A percentile compares a stretch with the other conserved stretches of the same genome.
These are phyloP conservation scores for Phytophthora cajani DNA, from an alignment of 352 stramenopile species.

Conservation along the genomic window DNA sequence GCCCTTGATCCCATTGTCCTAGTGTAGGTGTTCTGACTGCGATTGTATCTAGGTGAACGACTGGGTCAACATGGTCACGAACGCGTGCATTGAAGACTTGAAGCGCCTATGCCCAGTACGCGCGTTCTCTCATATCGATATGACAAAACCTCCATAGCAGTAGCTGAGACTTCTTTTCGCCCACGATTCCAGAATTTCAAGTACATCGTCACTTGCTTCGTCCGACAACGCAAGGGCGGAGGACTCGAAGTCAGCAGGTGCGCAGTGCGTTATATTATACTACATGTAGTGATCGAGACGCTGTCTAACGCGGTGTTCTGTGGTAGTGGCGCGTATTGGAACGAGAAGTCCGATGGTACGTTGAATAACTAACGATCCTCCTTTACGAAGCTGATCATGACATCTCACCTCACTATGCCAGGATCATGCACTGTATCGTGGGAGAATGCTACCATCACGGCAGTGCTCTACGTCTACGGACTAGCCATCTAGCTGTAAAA, in stretches of 20 bases:
- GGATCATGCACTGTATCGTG: conserved; percentile 75
- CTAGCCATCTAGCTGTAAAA: conserved; percentile 44
- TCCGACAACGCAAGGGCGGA: conserved; percentile 70
- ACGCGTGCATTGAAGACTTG: conserved; percentile 72
- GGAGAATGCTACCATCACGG: conserved; percentile 78
- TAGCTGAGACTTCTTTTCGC: conserved; percentile 1
- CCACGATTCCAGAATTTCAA: conserved; percentile 74
- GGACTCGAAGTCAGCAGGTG: conserved; percentile 70
- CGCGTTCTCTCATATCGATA: neutral
- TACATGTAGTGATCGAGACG: neutral
- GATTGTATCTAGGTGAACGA: conserved; percentile 51
- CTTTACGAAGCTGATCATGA: neutral
- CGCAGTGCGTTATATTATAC: neutral
- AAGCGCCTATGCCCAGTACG: conserved; percentile 64
- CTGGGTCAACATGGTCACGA: conserved; percentile 77
- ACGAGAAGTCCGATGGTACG: conserved; percentile 76
- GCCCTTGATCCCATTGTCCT: neutral
- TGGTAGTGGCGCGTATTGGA: conserved; percentile 65
- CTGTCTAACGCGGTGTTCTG: neutral
- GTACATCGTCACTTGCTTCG: conserved; percentile 78
- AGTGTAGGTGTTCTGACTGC: neutral
- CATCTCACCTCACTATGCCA: conserved; percentile 18
- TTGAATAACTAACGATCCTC: neutral
- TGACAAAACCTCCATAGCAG: neutral
- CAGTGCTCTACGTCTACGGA: conserved; percentile 74